Base-by-base conservation (phyloP, 306 rosid genomes). In the Gastrolobium villosum region DNA sequence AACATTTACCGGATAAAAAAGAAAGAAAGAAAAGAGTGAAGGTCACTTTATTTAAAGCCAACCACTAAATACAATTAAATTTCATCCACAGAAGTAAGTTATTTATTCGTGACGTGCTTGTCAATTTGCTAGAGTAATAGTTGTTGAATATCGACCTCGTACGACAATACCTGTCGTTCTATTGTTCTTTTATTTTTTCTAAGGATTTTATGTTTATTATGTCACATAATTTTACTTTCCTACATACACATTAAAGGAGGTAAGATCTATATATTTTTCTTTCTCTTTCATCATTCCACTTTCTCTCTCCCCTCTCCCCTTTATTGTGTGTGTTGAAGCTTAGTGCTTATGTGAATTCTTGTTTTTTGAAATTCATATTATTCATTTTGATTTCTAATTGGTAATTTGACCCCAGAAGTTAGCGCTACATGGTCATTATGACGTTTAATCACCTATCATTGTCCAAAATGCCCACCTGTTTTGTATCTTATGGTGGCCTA, bases 91-190 rank as follows among this genome's bases (percentile, higher is more conserved):
- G 10, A 44, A 43, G 13, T n/a, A 20, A 20, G 1, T 20, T 83
- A 44, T 35, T 76, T 72, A 70, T 80, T 61, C 53, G n/a, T 30
- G 61, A 14, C 34, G 30, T 11, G 54, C n/a, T 65, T 46, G 73
- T 74, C 87, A 55, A 79, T 34, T 44, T 53, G 53, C 46, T 28
- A 26, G 13, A 1, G 10, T 28, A 43, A 6, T 55, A 37, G 13
- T 56, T 81, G 68, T 79, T 85, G 81, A 84, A 61, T 45, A 83
- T 90, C 92, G 86, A 86, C 87, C 72, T 72, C 62, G 14, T 36
- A 64, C 43, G 66, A 81, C 64, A 66, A 65, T 76, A 20, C 26
- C 26, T 20, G 26, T 20, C 26, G 26, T 20, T 20, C 26, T 20
- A 20, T 66, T 66, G 72, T 10, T 55, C 55, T 45, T 44, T n/a